phyloP scores from a whole-genome alignment of 495 filamentous ascomycete species.

The Aspergillus wentii region DNA sequence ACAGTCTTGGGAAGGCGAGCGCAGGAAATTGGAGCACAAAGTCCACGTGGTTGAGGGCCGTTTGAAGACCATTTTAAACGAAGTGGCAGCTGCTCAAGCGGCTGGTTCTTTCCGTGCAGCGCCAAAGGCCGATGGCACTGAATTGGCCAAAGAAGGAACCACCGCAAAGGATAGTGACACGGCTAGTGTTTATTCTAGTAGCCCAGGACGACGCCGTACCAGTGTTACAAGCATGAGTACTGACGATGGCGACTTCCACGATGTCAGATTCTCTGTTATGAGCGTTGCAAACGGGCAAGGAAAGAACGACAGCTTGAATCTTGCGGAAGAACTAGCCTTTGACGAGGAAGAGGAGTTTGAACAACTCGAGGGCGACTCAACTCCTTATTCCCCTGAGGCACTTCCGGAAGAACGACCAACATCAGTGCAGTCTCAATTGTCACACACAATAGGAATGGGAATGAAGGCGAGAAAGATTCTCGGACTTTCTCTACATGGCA shows the following conservation, averaged over 20 bases:
- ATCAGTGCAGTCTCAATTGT: constrained; percentile 38
- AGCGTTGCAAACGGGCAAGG: constrained; percentile 48
- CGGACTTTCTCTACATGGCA: constrained; percentile 37
- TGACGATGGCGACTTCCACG: constrained; percentile 37
- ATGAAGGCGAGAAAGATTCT: constrained; percentile 47
- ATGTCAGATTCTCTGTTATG: constrained; percentile 62
- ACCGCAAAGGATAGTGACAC: constrained; percentile 59
- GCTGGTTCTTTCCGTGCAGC: constrained; percentile 27
- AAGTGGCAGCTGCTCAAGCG: constrained; percentile 72
- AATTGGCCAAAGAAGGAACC: constrained; percentile 31
- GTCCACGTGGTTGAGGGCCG: constrained; percentile 84
- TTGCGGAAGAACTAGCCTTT: constrained; percentile 87
- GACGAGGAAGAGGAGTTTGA: constrained; percentile 68
- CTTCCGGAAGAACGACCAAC: constrained; percentile 44
- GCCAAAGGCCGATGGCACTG: constrained; percentile 16
- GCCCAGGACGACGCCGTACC: constrained; percentile 50
- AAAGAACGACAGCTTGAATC: constrained; percentile 63
- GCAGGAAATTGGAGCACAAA: constrained; percentile 73
- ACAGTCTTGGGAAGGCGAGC: constrained; percentile 76
- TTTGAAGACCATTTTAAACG: constrained; percentile 75
- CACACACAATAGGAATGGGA: constrained; percentile 31
- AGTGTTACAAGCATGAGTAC: constrained; percentile 65
- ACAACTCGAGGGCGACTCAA: constrained; percentile 27
- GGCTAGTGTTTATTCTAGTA: constrained; percentile 71
- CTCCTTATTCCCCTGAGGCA: constrained; percentile 28